Base-by-base conservation (phyloP, 139 green algal species). In the Chlorella ohadii region DNA sequence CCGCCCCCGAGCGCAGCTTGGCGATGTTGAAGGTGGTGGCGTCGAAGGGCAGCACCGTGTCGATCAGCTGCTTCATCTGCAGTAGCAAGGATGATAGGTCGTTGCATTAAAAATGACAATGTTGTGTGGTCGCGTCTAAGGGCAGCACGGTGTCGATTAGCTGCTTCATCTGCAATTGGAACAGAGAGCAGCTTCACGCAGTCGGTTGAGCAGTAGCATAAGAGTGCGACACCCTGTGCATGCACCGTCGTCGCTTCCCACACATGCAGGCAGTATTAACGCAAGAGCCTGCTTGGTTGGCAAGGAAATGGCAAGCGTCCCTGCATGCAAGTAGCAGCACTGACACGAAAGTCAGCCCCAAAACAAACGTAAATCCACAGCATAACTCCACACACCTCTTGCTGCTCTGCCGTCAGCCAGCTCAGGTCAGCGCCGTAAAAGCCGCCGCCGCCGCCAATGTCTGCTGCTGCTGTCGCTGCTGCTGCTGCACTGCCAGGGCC, bases 31-130 rank as follows among this genome's bases (percentile, higher is more conserved):
- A 94, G 34, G 89, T 90, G 31, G 94, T 87, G n/a, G 89, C 89
- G 72, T 98, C 89, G 86, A 98, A 98, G 16, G 95, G 95, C 65
- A 96, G 85, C 51, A 98, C 88, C n/a, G 76, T 90, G 41, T 84
- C 77, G 7, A 98, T 82, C 36, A 95, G 86, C 67, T 84, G 57
- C 63, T 84, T 75, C 31, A 81, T 67, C 84, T 87, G 82, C 55
- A 63, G 31, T 13, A 6, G 65, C 33, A 17, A 4, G 65, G 11
- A 27, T 33, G 28, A n/a, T 12, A n/a, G n/a, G n/a, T n/a, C n/a
- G n/a, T n/a, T n/a, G n/a, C n/a, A n/a, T n/a, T n/a, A n/a, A n/a
- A n/a, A n/a, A n/a, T 84, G 47, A 79, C 82, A 55, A 87, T 91
- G 73, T 92, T 94, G 85, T 96, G 89, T 90, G 31, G 94, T 87